Evolutionary conservation across 306 rosid genomes (phyloP).

Genomic region (Malus asiatica): DNA sequence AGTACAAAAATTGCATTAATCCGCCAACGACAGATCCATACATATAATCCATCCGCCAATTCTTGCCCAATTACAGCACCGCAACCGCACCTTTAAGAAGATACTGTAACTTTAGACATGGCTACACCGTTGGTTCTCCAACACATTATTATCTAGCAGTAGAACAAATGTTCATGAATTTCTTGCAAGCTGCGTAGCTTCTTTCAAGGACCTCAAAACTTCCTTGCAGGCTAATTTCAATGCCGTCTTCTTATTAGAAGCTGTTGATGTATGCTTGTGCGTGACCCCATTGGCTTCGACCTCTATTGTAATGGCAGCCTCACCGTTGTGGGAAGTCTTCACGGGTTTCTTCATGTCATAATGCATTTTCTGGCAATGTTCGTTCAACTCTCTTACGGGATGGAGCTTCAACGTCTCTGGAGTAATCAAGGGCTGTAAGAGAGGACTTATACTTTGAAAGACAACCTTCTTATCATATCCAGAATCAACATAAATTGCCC

Average conservation of each 20-base stretch:
- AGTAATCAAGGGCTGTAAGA: slow-evolving; percentile 63
- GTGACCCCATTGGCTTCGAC: slow-evolving; percentile 39
- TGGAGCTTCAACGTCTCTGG: slow-evolving; percentile 47
- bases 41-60: too few species aligned
- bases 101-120: too few species aligned
- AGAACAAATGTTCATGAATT: too few species aligned
- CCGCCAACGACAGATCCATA: not conserved
- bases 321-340: slow-evolving; percentile 4
- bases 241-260: slow-evolving; percentile 26
- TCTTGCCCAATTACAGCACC: too few species aligned
- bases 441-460: slow-evolving; percentile 50
- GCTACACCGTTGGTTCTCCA: too few species aligned
- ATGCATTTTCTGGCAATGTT: slow-evolving; percentile 33
- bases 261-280: slow-evolving; percentile 10
- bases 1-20: not conserved
- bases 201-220: slow-evolving; percentile 43
- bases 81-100: too few species aligned
- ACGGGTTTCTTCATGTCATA: slow-evolving; percentile 11
- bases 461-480: slow-evolving; percentile 44
- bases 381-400: slow-evolving; percentile 43
- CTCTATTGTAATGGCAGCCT: slow-evolving; percentile 21
- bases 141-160: too few species aligned
- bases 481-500: slow-evolving; percentile 73
- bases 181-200: not conserved
- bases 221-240: slow-evolving; percentile 38